phyloP scores from a whole-genome alignment of 441 rosid species.

The Cnidoscolus chayamansa region DNA sequence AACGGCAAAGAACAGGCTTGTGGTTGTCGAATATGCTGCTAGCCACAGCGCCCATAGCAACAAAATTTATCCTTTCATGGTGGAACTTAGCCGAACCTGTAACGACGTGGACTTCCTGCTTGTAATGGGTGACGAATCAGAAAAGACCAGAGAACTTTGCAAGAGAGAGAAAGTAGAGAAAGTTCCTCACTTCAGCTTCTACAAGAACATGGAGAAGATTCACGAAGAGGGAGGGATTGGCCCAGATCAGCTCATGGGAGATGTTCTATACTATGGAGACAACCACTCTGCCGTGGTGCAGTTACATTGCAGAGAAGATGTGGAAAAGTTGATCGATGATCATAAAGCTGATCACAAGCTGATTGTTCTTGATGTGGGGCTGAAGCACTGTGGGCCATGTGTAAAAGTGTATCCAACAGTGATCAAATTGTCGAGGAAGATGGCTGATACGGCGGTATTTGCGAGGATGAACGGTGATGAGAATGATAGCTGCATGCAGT shows the following conservation, averaged over 20 bases:
- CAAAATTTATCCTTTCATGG: conserved; percentile 78
- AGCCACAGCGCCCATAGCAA: conserved; percentile 46
- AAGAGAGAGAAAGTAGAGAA: conserved; percentile 63
- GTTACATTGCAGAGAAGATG: conserved; percentile 65
- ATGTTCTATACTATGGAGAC: conserved; percentile 87
- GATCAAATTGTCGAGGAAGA: conserved; percentile 66
- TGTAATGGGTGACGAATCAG: conserved; percentile 86
- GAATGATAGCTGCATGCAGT: conserved; percentile 86
- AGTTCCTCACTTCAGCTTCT: conserved; percentile 85
- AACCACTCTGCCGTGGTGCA: conserved; percentile 77
- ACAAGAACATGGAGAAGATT: conserved; percentile 74
- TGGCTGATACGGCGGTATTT: conserved; percentile 64
- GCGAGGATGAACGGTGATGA: conserved; percentile 93
- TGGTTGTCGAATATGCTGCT: conserved; percentile 72
- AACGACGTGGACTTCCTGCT: conserved; percentile 72
- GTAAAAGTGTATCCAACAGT: conserved; percentile 94
- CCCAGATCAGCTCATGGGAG: conserved; percentile 73
- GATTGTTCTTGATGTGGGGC: conserved; percentile 78
- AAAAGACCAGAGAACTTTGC: conserved; percentile 64
- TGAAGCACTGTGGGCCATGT: conserved; percentile 88
- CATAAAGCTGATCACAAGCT: conserved; percentile 64
- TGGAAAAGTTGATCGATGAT: conserved; percentile 64
- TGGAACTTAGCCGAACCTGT: conserved; percentile 69
- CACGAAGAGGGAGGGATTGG: conserved; percentile 90
- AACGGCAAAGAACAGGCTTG: conserved; percentile 59